Percentiles rank a stretch among this genome's conserved stretches.
Conservation (phyloP, 768 basidiomycete species). For the Lactarius deliciosus region DNA sequence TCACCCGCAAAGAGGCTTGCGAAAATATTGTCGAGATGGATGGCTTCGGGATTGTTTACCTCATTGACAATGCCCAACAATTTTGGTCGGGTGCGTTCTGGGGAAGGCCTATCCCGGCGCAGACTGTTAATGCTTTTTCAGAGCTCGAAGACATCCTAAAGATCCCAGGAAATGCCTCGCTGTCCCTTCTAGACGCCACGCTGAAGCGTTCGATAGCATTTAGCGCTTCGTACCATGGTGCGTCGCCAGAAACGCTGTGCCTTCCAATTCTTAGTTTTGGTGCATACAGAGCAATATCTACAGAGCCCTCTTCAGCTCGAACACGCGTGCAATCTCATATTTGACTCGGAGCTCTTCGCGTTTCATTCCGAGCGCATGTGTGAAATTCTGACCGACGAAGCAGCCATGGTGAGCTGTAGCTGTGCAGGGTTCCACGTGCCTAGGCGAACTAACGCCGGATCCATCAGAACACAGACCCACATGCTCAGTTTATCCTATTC, state of each 20-base stretch:
- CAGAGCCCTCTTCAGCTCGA: slow-evolving; percentile 81
- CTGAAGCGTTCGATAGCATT: slow-evolving; percentile 74
- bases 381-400: slow-evolving; percentile 70
- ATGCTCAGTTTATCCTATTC: slow-evolving; percentile 76
- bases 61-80: slow-evolving; percentile 80
- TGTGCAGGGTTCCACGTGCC: background rate
- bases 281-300: slow-evolving; percentile 70
- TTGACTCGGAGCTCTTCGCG: slow-evolving; percentile 83
- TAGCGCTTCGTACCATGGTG: slow-evolving; percentile 86
- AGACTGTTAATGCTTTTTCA: slow-evolving; percentile 36
- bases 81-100: slow-evolving; percentile 80
- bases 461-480: slow-evolving; percentile 78
- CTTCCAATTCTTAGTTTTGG: slow-evolving; percentile 7
- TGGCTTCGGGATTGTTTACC: slow-evolving; percentile 76
- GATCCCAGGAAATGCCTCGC: slow-evolving; percentile 62
- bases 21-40: slow-evolving; percentile 43
- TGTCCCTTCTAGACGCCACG: slow-evolving; percentile 76
- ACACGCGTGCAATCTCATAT: slow-evolving; percentile 72
- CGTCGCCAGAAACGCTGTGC: slow-evolving; percentile 32
- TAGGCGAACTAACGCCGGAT: background rate
- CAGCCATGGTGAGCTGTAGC: slow-evolving; percentile 52
- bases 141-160: slow-evolving; percentile 85
- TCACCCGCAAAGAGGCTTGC: background rate
- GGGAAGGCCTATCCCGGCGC: slow-evolving; percentile 10
- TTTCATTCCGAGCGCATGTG: slow-evolving; percentile 94